Conservation (phyloP, 2,329 filamentous ascomycete species). For the Alternaria novae-zelandiae region DNA sequence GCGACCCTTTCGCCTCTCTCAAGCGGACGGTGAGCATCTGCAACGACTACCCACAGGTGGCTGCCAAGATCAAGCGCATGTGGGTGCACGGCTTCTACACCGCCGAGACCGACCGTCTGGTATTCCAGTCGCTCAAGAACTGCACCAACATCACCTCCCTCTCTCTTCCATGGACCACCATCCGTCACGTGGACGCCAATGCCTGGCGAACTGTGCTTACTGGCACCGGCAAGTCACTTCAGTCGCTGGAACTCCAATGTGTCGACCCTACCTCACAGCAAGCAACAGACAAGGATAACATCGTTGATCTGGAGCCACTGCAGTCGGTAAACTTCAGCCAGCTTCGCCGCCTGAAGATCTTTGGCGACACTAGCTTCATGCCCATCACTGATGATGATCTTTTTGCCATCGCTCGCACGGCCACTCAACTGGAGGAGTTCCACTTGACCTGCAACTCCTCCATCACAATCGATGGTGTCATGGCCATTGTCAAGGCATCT, state of each 20-base stretch:
- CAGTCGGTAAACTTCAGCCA: conserved; percentile 58
- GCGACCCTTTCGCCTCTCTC: conserved; percentile 59
- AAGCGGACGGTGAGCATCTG: conserved; percentile 57
- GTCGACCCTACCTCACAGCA: conserved; percentile 58
- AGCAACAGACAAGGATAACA: conserved; percentile 47
- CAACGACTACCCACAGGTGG: conserved; percentile 52
- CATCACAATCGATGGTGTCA: conserved; percentile 60
- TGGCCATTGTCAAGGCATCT: conserved; percentile 59
- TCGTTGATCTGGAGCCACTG: conserved; percentile 54
- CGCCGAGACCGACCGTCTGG: conserved; percentile 57
- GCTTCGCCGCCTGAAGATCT: conserved; percentile 60
- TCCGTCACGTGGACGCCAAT: conserved; percentile 56
- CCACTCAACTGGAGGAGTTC: conserved; percentile 59
- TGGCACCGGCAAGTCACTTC: conserved; percentile 52
- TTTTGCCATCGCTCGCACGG: conserved; percentile 57
- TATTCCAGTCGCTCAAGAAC: conserved; percentile 56
- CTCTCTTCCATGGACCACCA: conserved; percentile 60
- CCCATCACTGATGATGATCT: conserved; percentile 60
- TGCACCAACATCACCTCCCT: conserved; percentile 57
- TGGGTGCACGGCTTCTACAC: conserved; percentile 64
- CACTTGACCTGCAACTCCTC: conserved; percentile 62
- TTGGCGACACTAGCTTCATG: conserved; percentile 61
- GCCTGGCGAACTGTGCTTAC: conserved; percentile 59
- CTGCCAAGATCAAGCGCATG: conserved; percentile 58
- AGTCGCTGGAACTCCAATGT: conserved; percentile 60